phyloP scores from a whole-genome alignment of 768 basidiomycete genomes.

The Tulasnella sp. region DNA sequence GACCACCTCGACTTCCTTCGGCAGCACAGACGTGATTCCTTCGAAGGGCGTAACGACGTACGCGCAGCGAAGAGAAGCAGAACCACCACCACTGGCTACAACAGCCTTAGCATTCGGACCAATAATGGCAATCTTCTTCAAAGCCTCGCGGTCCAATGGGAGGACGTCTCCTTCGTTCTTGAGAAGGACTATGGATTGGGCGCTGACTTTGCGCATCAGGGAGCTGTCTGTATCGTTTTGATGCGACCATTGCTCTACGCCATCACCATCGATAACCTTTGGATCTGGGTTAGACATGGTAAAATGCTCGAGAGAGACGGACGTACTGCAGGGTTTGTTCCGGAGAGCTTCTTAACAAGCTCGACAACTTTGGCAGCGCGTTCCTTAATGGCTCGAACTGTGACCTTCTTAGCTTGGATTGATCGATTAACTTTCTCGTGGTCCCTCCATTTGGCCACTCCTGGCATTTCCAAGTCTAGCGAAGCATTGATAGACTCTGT shows the following conservation, averaged over 20 bases:
- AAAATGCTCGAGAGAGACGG: conserved; percentile 64
- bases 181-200: conserved; percentile 60
- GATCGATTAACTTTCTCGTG: conserved; percentile 24
- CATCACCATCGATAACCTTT: conserved; percentile 44
- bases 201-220: conserved; percentile 55
- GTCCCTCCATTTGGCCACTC: conserved; percentile 34
- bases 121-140: conserved; percentile 57
- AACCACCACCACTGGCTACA: conserved; percentile 71
- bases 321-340: conserved; percentile 52
- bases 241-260: conserved; percentile 57
- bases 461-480: conserved; percentile 62
- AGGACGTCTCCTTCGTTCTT: conserved; percentile 58
- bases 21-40: conserved; percentile 51
- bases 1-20: conserved; percentile 47
- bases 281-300: conserved; percentile 55
- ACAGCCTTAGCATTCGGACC: conserved; percentile 64
- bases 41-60: conserved; percentile 64
- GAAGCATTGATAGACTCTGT: conserved; percentile 54
- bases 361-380: conserved; percentile 30
- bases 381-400: conserved; percentile 30
- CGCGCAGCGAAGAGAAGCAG: conserved; percentile 52
- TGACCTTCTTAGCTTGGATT: conserved; percentile 44
- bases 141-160: conserved; percentile 42
- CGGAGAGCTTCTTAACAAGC: conserved; percentile 41
- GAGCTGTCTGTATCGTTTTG: conserved; percentile 45